Evolutionary conservation across 2,329 filamentous ascomycete species (phyloP), one percentile per base, ranked within the genome.

Genomic region (Sphaerulina vaccinii): DNA sequence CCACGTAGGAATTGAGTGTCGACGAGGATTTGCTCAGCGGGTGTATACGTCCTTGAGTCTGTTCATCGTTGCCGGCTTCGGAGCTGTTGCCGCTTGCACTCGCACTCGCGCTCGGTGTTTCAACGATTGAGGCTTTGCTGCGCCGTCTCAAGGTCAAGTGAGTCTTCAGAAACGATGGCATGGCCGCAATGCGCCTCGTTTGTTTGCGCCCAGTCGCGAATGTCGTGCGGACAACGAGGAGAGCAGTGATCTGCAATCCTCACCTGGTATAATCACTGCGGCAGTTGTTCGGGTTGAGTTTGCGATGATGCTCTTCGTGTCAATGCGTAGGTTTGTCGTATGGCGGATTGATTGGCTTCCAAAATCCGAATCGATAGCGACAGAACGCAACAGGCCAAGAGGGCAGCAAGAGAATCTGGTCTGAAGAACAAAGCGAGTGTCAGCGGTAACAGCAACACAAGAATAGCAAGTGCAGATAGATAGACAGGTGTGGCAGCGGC

Each of bases 1-100:
- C 88, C 50, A 78, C 71, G 24, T 75, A 72, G 3, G 82, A 84
- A 62, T 78, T 81, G 54, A 84, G 66, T 3, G 82, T 85, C 10
- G 82, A 84, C 8, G 81, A 79, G 10, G 81, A 84, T 59, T 80
- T 78, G 66, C 79, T 87, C 10, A 49, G 38, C 37, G 52, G 45
- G 42, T 54, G 48, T 24, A 40, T 41, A 5, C 5, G 27, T 32
- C 27, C 27, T 6, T 35, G 49, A 13, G 37, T 21, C n/a, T 15
- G 37, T 33, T 49, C 52, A 42, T 50, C 46, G 38, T 56, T 43
- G 46, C 49, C 48, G 24, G 44, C 39, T 35, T 59, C 52, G 56
- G 78, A 79, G 47, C 54, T 60, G 54, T 75, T 70, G 43, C 73
- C 76, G 55, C 78, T 79, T 65, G 83, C 27, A 82, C 29, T 50